A percentile compares a stretch with the other conserved stretches of the same genome.
phyloP scores from a whole-genome alignment of 192 early-diverging fungal species.

The Dispira parvispora region DNA sequence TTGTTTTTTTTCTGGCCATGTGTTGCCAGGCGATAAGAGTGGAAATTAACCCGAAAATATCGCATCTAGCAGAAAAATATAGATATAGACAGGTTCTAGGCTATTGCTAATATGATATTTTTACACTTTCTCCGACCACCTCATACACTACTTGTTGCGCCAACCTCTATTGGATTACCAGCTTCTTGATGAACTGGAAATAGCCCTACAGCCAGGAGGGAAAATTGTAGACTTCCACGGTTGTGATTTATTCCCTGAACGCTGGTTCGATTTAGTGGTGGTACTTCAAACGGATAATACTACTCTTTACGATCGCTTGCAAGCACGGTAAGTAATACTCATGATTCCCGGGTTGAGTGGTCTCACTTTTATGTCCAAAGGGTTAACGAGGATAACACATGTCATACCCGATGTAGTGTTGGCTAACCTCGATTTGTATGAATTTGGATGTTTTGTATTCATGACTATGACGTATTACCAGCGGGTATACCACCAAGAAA shows the following conservation, averaged over 20 bases:
- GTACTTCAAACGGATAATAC: slow-evolving; percentile 68
- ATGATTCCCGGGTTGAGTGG: neutral
- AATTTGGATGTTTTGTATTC: too few species aligned
- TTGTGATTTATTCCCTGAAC: slow-evolving; percentile 90
- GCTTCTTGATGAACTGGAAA: slow-evolving; percentile 87
- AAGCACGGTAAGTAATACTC: slow-evolving; percentile 34
- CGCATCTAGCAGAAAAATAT: too few species aligned
- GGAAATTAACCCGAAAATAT: too few species aligned
- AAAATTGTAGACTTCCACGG: slow-evolving; percentile 88
- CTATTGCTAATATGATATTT: too few species aligned
- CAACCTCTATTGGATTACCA: slow-evolving; percentile 11
- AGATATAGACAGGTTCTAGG: too few species aligned
- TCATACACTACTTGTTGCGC: neutral
- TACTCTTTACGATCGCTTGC: slow-evolving; percentile 65
- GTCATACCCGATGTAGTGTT: too few species aligned
- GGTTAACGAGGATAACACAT: too few species aligned
- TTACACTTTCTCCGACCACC: too few species aligned
- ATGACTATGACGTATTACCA: slow-evolving; percentile 10
- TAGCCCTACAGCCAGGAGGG: slow-evolving; percentile 57
- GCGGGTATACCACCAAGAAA: slow-evolving; percentile 68
- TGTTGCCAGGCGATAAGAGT: too few species aligned
- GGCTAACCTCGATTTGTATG: too few species aligned
- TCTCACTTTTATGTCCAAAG: too few species aligned
- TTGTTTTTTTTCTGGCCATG: too few species aligned
- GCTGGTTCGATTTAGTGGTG: slow-evolving; percentile 94